Base-by-base conservation (phyloP, 306 rosid genomes). In the Cicer judaicum region DNA sequence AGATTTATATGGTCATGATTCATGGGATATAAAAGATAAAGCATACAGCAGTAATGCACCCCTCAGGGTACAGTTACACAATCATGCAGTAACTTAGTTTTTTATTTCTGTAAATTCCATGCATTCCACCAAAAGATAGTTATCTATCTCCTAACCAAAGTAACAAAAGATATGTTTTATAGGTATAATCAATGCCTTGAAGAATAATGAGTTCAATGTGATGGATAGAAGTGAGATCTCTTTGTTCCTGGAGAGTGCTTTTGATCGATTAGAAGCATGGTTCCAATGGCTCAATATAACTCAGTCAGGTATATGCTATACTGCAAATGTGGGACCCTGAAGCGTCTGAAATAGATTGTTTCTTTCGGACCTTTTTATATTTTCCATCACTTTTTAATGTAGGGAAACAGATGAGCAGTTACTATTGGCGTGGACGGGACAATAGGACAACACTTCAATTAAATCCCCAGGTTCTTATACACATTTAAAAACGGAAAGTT, bases 351-450 rank as follows among this genome's bases (percentile, higher is more conserved):
- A 54, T 64, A 43, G 40, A 7, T 74, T 57, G 10, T 19, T 64
- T 42, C 24, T 49, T 36, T 48, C 55, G 46, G 74, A 59, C 76
- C 76, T 13, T 16, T 40, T 48, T 14, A 79, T 47, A 56, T 21
- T 56, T 24, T 19, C 64, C 47, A 38, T 78, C 80, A 69, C 78
- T 46, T 76, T 43, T 66, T 68, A 79, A 80, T 48, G 52, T 74
- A 94, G 98, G 98, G 77, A 87, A 84, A 78, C 88, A 87, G 66
- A 81, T 53, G 64, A 78, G 92, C 80, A 86, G 90, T 87, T 94
- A 88, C 80, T 94, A 91, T 80, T 94, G 98, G 98, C 98, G 90
- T 70, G 98, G 98, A 73, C 91, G 97, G 79, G 98, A 94, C 82
- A 75, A 70, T 49, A 75, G 47, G 63, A 88, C 97, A 55, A 68